Evolutionary conservation across 1,139 yeast genomes (phyloP).

Genomic region (Geotrichum macrosporum): DNA sequence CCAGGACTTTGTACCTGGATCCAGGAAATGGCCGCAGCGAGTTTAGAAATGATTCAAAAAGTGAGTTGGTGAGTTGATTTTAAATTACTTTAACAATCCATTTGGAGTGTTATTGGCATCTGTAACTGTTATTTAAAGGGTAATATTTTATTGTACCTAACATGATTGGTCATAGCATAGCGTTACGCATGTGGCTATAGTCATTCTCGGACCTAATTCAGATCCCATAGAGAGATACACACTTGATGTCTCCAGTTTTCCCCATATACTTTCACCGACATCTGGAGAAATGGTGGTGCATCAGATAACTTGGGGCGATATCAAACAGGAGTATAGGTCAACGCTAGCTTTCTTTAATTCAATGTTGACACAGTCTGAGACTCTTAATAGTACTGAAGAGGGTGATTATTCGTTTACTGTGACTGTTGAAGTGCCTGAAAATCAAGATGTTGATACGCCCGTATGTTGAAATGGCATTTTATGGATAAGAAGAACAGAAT

Average conservation of each 20-base stretch:
- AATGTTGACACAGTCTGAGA: not conserved
- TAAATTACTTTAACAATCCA: too few relatives aligned
- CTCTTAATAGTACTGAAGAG: too few relatives aligned
- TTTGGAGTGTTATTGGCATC: too few relatives aligned
- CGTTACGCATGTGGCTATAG: constrained; percentile 27
- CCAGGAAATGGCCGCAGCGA: constrained; percentile 33
- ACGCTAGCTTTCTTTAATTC: constrained; percentile 6
- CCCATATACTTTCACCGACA: not conserved
- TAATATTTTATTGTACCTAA: not conserved
- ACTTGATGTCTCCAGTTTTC: constrained; percentile 33
- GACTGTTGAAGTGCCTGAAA: constrained; percentile 10
- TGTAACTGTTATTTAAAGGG: not conserved
- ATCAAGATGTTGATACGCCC: not conserved
- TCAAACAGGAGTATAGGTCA: constrained; percentile 24
- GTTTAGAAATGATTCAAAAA: constrained; percentile 29
- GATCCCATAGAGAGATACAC: constrained; percentile 36
- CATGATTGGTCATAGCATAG: not conserved
- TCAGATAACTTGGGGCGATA: constrained; percentile 19
- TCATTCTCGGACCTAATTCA: constrained; percentile 26
- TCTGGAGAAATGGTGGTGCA: too few relatives aligned
- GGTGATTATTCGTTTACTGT: constrained; percentile 12
- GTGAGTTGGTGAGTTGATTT: too few relatives aligned
- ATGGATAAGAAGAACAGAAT: too few relatives aligned
- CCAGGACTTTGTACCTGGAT: constrained; percentile 40
- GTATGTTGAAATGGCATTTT: not conserved